Conservation (phyloP, 2,329 filamentous ascomycete species). For the Podosphaera xanthii region DNA sequence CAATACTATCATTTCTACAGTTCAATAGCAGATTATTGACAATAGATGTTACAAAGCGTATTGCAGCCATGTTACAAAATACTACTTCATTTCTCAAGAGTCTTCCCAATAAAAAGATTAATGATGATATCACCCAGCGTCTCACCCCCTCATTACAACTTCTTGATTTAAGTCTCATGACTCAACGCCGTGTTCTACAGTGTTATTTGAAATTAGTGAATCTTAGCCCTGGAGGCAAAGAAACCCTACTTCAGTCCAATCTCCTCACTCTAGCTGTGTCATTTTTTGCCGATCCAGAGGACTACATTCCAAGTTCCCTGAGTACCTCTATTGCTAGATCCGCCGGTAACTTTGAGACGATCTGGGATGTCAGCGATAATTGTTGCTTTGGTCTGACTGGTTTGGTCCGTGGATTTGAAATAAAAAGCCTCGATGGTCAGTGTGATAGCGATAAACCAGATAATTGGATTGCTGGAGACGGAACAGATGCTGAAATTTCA, state of each 20-base stretch:
- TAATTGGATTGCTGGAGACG: slow-evolving; percentile 29
- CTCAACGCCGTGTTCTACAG: slow-evolving; percentile 75
- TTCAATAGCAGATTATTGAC: slow-evolving; percentile 85
- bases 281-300: slow-evolving; percentile 80
- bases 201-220: slow-evolving; percentile 86
- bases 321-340: slow-evolving; percentile 83
- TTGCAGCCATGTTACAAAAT: slow-evolving; percentile 86
- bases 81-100: slow-evolving; percentile 76
- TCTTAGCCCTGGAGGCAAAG: slow-evolving; percentile 66
- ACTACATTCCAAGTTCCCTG: slow-evolving; percentile 62
- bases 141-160: slow-evolving; percentile 71
- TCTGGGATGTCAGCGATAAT: slow-evolving; percentile 92
- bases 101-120: slow-evolving; percentile 60
- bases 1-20: slow-evolving; percentile 75
- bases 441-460: slow-evolving; percentile 28
- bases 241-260: slow-evolving; percentile 76
- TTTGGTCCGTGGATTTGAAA: slow-evolving; percentile 53
- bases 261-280: slow-evolving; percentile 73
- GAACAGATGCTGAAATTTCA: slow-evolving; percentile 43
- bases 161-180: slow-evolving; percentile 79
- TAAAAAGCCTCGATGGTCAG: slow-evolving; percentile 47
- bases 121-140: slow-evolving; percentile 67
- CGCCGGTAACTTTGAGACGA: slow-evolving; percentile 69
- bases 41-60: slow-evolving; percentile 77
- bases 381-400: slow-evolving; percentile 85